Evolutionary conservation across 441 rosid species (phyloP).

Genomic region (Geranium incanum): DNA sequence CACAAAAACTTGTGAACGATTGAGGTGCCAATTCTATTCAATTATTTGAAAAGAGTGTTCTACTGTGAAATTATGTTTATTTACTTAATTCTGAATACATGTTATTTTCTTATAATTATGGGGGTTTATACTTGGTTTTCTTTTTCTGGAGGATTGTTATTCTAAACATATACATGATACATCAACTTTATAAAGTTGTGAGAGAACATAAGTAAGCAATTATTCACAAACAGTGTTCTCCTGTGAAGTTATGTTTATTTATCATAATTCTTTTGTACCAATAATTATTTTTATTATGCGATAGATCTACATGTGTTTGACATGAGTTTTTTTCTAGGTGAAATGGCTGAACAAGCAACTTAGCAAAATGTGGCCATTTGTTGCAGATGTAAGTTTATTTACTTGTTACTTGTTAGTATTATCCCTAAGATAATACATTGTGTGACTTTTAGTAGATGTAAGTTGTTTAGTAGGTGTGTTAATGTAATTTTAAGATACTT

Average conservation of each 20-base stretch:
- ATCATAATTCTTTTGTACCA: neutral
- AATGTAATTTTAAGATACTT: too few species aligned
- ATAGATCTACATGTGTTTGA: neutral
- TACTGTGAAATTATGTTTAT: neutral
- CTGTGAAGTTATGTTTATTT: neutral
- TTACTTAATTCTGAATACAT: neutral
- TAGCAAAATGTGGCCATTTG: conserved; percentile 84
- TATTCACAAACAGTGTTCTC: too few species aligned
- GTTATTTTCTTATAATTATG: neutral
- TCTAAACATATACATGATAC: neutral
- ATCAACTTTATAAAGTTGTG: neutral
- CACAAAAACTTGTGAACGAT: neutral
- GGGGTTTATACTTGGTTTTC: neutral
- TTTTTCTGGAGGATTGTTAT: neutral
- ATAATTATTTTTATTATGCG: neutral
- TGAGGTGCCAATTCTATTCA: neutral
- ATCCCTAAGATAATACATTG: too few species aligned
- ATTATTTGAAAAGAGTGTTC: neutral
- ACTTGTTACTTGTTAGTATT: neutral
- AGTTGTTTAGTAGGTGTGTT: too few species aligned
- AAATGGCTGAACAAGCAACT: conserved; percentile 95
- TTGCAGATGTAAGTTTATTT: conserved; percentile 68
- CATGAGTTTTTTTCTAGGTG: conserved; percentile 37
- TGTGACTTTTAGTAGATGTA: too few species aligned
- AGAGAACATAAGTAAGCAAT: neutral